These are phyloP conservation scores for Suillus bovinus DNA, from an alignment of 768 basidiomycete species.

Conservation along the genomic window DNA sequence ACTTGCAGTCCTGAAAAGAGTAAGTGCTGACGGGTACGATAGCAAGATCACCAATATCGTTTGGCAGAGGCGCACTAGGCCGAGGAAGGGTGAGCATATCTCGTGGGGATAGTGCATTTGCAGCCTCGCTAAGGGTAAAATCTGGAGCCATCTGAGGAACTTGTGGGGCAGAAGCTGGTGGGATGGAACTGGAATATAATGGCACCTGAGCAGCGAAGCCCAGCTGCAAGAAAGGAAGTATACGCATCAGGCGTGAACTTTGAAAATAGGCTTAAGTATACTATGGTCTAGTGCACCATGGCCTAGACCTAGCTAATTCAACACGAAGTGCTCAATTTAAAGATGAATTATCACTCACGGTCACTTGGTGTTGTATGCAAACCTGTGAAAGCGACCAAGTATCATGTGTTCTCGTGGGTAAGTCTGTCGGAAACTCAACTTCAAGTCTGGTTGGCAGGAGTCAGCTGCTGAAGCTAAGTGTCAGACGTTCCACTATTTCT, in stretches of 20 bases:
- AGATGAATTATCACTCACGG: too few species aligned
- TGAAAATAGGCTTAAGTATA: too few species aligned
- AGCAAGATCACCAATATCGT: conserved; percentile 66
- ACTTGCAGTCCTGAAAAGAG: conserved; percentile 76
- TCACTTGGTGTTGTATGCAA: too few species aligned
- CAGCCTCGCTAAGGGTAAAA: neutral
- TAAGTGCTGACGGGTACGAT: conserved; percentile 67
- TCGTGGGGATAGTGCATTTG: conserved; percentile 65
- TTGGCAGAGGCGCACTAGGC: conserved; percentile 67
- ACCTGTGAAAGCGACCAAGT: neutral
- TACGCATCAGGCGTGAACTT: neutral
- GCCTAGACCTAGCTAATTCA: conserved; percentile 14
- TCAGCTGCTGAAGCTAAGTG: too few species aligned
- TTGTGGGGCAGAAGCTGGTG: neutral
- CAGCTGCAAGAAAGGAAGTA: conserved; percentile 2
- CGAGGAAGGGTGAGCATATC: conserved; percentile 70
- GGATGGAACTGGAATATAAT: neutral
- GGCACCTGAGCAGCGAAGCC: conserved; percentile 4
- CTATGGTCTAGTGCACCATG: neutral
- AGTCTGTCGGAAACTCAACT: too few species aligned
- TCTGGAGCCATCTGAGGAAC: conserved; percentile 3
- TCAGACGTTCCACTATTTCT: too few species aligned
- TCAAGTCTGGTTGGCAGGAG: too few species aligned
- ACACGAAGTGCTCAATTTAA: too few species aligned
- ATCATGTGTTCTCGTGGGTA: neutral